phyloP scores from a whole-genome alignment of 495 filamentous ascomycete species.

The Penicillium steckii region DNA sequence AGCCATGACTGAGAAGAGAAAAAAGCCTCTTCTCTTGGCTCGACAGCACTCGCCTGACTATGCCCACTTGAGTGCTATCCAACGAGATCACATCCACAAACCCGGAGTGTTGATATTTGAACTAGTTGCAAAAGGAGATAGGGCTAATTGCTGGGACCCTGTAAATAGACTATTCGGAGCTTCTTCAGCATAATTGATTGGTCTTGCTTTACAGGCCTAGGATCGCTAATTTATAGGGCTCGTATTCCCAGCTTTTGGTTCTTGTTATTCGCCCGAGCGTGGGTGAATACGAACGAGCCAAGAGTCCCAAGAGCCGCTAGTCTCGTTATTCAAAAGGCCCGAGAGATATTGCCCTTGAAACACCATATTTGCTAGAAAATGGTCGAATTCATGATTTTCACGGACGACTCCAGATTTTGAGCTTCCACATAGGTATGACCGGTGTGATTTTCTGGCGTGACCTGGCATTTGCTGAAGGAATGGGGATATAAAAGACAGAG shows the following conservation, averaged over 20 bases:
- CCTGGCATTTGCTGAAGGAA: too few species aligned
- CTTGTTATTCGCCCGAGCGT: not conserved
- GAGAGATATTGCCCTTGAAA: not conserved
- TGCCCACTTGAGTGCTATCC: not conserved
- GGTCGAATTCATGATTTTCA: too few species aligned
- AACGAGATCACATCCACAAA: not conserved
- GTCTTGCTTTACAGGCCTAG: not conserved
- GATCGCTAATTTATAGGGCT: constrained; percentile 1
- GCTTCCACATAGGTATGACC: too few species aligned
- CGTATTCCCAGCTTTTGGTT: constrained; percentile 5
- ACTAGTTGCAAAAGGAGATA: not conserved
- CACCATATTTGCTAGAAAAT: too few species aligned
- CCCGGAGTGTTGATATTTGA: not conserved
- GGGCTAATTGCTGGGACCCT: not conserved
- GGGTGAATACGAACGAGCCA: constrained; percentile 17
- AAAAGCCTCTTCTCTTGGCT: not conserved
- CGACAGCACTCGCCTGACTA: not conserved
- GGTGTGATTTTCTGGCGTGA: too few species aligned
- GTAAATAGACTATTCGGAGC: not conserved
- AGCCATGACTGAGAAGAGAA: not conserved
- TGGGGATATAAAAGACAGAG: too few species aligned
- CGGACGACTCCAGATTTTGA: too few species aligned
- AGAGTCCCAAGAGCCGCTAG: constrained; percentile 4
- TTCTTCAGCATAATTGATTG: not conserved
- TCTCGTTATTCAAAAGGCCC: not conserved